Conservation (phyloP, 2,329 filamentous ascomycete species). For the Pseudogymnoascus sp. region DNA sequence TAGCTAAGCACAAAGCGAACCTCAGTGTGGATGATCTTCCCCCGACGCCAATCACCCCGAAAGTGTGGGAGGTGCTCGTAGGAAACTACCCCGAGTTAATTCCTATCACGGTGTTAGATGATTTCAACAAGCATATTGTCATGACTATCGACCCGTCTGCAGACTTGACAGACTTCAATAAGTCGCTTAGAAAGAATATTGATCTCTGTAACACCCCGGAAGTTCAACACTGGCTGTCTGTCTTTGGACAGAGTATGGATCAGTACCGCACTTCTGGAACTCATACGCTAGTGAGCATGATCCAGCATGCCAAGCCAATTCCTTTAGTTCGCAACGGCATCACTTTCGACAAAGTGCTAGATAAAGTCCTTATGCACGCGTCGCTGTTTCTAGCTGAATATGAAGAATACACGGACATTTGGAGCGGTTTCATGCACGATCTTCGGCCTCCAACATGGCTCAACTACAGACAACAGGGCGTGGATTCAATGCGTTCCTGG, state of each 20-base stretch:
- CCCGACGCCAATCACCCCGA: constrained; percentile 10
- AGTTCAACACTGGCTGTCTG: constrained; percentile 14
- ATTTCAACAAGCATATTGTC: constrained; percentile 13
- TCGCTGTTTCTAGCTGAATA: constrained; percentile 13
- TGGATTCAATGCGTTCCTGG: constrained; percentile 9
- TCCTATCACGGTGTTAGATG: constrained; percentile 10
- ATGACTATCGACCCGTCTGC: constrained; percentile 12
- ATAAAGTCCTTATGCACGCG: constrained; percentile 10
- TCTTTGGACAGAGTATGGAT: constrained; percentile 7
- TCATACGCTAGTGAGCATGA: constrained; percentile 5
- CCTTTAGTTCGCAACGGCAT: constrained; percentile 9
- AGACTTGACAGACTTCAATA: constrained; percentile 12
- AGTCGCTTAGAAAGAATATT: constrained; percentile 10
- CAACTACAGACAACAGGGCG: neutral
- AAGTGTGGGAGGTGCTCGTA: constrained; percentile 11
- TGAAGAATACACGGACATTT: constrained; percentile 10
- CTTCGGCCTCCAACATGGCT: constrained; percentile 9
- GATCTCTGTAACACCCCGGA: constrained; percentile 11
- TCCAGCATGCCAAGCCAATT: neutral
- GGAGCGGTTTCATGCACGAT: constrained; percentile 10
- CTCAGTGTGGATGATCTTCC: constrained; percentile 12
- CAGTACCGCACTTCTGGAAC: constrained; percentile 9
- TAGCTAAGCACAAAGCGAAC: constrained; percentile 10
- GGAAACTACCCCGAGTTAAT: constrained; percentile 9
- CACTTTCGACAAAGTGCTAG: constrained; percentile 7